A percentile compares a stretch with the other conserved stretches of the same genome.
phyloP scores from a whole-genome alignment of 2,329 filamentous ascomycete species.

The Penicillium sp. region DNA sequence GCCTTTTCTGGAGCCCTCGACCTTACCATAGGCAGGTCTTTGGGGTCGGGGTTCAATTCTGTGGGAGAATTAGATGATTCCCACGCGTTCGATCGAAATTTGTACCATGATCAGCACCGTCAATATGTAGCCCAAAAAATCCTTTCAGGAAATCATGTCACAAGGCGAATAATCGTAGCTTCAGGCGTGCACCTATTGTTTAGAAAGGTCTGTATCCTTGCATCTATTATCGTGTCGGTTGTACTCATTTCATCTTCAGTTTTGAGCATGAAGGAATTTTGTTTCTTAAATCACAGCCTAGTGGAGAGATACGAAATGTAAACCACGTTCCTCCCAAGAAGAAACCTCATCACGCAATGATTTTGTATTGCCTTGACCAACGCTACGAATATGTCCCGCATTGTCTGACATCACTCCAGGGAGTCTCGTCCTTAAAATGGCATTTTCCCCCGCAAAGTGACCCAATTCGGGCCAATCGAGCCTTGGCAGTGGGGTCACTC shows the following conservation, averaged over 20 bases:
- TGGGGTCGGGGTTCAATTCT: not conserved
- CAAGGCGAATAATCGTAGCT: not conserved
- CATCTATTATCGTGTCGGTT: not conserved
- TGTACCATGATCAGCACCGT: not conserved
- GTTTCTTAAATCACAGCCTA: not conserved
- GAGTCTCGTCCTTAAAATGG: not conserved
- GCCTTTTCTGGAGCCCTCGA: not conserved
- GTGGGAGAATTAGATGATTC: not conserved
- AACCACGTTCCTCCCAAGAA: not conserved
- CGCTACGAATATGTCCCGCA: not conserved
- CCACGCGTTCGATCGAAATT: not conserved
- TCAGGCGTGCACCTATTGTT: not conserved
- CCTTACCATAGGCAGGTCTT: not conserved
- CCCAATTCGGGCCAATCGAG: not conserved
- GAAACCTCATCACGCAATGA: not conserved
- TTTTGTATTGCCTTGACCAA: not conserved
- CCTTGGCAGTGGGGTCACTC: not conserved
- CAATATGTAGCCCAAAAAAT: not conserved
- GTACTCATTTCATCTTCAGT: not conserved
- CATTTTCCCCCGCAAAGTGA: not conserved
- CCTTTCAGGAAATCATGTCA: not conserved
- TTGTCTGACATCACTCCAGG: not conserved
- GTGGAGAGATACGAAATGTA: not conserved
- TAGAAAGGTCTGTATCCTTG: not conserved
- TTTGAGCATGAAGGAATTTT: not conserved